Base-by-base conservation (phyloP, 2,329 filamentous ascomycete genomes). In the Verticillium albo-atrum region DNA sequence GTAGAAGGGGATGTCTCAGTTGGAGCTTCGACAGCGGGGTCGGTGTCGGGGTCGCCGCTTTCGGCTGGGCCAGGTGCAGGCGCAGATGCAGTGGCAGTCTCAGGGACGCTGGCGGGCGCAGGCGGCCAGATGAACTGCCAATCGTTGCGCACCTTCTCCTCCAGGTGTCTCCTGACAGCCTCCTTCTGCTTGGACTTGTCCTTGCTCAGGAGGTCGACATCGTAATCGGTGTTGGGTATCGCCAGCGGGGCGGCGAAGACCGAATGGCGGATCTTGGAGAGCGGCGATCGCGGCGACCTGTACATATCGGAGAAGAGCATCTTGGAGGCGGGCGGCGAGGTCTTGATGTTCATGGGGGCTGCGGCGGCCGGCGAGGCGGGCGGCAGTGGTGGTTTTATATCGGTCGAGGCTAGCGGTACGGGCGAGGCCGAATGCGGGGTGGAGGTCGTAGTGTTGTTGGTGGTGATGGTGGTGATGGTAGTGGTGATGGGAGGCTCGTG, bases 161-260 rank as follows among this genome's bases (percentile, higher is more conserved):
- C 71, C 1, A 89, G 72, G 64, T 82, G 83, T 56, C 76, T 80
- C 66, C 77, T 83, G 35, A 89, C 81, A 14, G 86, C 86, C 47
- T 86, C 83, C 68, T 88, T 88, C 65, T 87, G 83, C 72, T 82
- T 86, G 27, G 71, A 62, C 69, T 87, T 88, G 68, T 89, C 86
- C 67, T 78, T 82, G 69, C 82, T 87, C 55, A 86, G 71, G 6
- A 89, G 76, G 67, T 88, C 86, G 23, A 82, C 78, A 62, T 88
- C 82, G 66, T 85, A 82, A 66, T 86, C 76, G 51, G 74, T 69
- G 56, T 65, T 67, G 37, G 70, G 68, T 62, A 67, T 70, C 35
- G 68, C 66, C 58, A 68, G 65, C 42, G 60, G 62, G 53, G 58
- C 60, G 56, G 57, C 64, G 54, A 63, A 62, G 52, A 62, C 60